phyloP scores from a whole-genome alignment of 768 basidiomycete genomes.

The Trichaptum fuscoviolaceum region DNA sequence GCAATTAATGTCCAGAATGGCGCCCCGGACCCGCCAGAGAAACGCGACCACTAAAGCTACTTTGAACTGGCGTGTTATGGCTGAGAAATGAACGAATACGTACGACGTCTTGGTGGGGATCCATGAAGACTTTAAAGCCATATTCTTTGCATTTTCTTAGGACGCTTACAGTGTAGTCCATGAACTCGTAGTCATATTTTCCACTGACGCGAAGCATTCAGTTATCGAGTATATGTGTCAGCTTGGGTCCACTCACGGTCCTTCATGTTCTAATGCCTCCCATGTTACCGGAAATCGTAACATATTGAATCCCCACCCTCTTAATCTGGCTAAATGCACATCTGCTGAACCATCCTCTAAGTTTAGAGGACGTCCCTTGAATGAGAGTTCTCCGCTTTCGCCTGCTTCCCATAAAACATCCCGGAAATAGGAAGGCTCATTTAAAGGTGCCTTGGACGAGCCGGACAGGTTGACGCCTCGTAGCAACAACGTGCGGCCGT shows the following conservation, averaged over 20 bases:
- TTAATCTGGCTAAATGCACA: slow-evolving; percentile 77
- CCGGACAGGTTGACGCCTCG: slow-evolving; percentile 96
- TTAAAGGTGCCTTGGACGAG: slow-evolving; percentile 77
- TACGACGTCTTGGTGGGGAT: slow-evolving; percentile 95
- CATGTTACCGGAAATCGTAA: slow-evolving; percentile 84
- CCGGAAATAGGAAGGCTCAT: slow-evolving; percentile 58
- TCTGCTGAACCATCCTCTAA: slow-evolving; percentile 84
- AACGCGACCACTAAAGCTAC: slow-evolving; percentile 78
- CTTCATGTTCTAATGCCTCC: slow-evolving; percentile 91
- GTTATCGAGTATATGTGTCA: not conserved
- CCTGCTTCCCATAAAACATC: slow-evolving; percentile 82
- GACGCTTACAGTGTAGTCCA: slow-evolving; percentile 85
- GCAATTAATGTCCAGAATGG: slow-evolving; percentile 91
- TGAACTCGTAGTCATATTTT: slow-evolving; percentile 84
- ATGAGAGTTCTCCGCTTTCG: slow-evolving; percentile 63
- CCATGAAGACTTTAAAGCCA: slow-evolving; percentile 89
- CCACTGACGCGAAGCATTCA: slow-evolving; percentile 46
- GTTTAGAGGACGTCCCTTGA: slow-evolving; percentile 73
- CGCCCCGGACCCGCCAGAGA: slow-evolving; percentile 90
- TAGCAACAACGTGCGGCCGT: slow-evolving; percentile 73
- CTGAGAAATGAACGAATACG: slow-evolving; percentile 26
- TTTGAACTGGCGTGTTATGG: slow-evolving; percentile 6
- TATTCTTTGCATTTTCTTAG: slow-evolving; percentile 89
- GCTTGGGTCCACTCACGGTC: slow-evolving; percentile 67
- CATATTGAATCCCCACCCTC: slow-evolving; percentile 92